Conservation (phyloP, 768 basidiomycete genomes). For the Trametes coccinea region DNA sequence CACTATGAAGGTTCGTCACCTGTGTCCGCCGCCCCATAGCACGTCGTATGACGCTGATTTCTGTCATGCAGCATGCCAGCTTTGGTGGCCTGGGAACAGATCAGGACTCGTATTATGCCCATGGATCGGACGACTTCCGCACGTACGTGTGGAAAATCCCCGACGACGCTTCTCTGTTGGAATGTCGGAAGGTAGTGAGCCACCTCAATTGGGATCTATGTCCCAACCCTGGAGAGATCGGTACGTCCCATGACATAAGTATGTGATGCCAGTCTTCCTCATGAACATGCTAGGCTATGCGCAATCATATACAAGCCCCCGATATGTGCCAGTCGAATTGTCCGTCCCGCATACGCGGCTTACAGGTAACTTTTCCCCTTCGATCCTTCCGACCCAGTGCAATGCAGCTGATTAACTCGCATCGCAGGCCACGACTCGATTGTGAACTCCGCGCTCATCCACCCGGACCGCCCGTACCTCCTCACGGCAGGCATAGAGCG, state of each 20-base stretch:
- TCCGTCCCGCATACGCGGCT: slow-evolving; percentile 61
- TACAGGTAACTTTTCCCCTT: slow-evolving; percentile 43
- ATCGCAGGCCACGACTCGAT: slow-evolving; percentile 69
- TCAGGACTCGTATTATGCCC: slow-evolving; percentile 60
- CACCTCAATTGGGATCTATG: slow-evolving; percentile 46
- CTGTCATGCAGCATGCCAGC: slow-evolving; percentile 59
- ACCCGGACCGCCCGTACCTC: slow-evolving; percentile 67
- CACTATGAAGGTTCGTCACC: slow-evolving; percentile 68
- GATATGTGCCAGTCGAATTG: slow-evolving; percentile 63
- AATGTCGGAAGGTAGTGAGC: slow-evolving; percentile 47
- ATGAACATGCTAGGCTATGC: slow-evolving; percentile 16
- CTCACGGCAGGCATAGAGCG: slow-evolving; percentile 76
- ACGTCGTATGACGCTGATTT: background rate
- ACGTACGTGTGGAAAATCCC: slow-evolving; percentile 82
- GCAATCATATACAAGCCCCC: slow-evolving; percentile 28
- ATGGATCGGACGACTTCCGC: slow-evolving; percentile 84
- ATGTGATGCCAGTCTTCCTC: slow-evolving; percentile 3
- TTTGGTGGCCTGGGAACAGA: slow-evolving; percentile 64
- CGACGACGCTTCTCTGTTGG: slow-evolving; percentile 41
- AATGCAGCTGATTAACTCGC: background rate
- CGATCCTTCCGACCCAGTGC: background rate
- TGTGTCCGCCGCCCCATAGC: background rate
- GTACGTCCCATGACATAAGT: slow-evolving; percentile 27
- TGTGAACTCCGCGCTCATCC: slow-evolving; percentile 71
- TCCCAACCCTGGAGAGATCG: slow-evolving; percentile 38